Evolutionary conservation across 2,329 filamentous ascomycete genomes (phyloP), one percentile per base, ranked within the genome.

Genomic region (Calonectria hongkongensis): DNA sequence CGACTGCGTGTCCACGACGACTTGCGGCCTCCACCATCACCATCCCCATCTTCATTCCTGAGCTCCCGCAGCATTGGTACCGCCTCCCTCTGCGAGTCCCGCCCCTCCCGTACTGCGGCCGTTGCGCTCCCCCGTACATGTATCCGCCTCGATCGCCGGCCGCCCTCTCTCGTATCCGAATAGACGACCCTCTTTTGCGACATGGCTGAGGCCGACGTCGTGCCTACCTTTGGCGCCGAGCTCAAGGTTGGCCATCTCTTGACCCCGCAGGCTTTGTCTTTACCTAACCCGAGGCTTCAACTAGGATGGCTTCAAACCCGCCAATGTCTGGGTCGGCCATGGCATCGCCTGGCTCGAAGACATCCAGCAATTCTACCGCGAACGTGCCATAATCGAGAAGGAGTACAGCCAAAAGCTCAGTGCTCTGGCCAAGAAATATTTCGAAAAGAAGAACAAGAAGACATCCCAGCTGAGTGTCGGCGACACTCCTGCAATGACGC

Each of bases 301-400:
- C 18, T 63, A 98, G 95, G 97, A 99, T 92, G 95, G 94, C 82
- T 99, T 98, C 89, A 98, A 97, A 86, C 92, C 95, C 21, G 95
- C 97, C 83, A 98, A 96, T 86, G 92, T 90, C 80, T 99, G 97
- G 97, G 94, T 97, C 70, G 89, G 92, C 75, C 93, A 94, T 83
- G 95, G 96, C 76, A 98, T 99, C 83, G 88, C 91, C 77, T 99
- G 96, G 96, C 92, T 99, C 72, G 96, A 98, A 81, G 97, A 99
- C 80, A 94, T 99, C 75, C 95, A 99, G 84, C 93, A 95, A 82
- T 99, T 98, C 88, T 99, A 98, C 88, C 94, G 97, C 76, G 97
- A 99, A 85, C 92, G 97, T 71, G 95, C 95, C 82, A 92, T 88
- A 43, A 98, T 99, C 83, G 97, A 99, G 86, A 98, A 98, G 86